A percentile compares a stretch with the other conserved stretches of the same genome.
phyloP scores from a whole-genome alignment of 306 rosid genomes.

The Cicer arietinum region DNA sequence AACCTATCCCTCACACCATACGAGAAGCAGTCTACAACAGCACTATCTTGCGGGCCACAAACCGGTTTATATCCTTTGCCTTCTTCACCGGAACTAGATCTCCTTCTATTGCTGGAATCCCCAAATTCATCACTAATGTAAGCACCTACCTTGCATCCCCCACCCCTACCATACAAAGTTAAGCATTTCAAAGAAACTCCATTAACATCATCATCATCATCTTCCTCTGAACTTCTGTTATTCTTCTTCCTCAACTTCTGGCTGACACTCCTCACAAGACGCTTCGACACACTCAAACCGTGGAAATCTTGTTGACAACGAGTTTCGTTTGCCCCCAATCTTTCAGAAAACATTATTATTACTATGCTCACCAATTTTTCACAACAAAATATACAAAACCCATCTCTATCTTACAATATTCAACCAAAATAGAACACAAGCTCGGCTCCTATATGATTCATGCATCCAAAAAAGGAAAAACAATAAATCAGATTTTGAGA shows the following conservation, averaged over 20 bases:
- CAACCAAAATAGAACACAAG: conserved; percentile 36
- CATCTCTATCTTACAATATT: conserved; percentile 48
- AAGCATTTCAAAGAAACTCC: conserved; percentile 84
- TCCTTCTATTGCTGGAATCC: conserved; percentile 76
- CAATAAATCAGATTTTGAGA: conserved; percentile 31
- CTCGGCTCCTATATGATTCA: conserved; percentile 40
- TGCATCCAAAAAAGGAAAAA: conserved; percentile 47
- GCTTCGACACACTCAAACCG: conserved; percentile 78
- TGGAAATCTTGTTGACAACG: conserved; percentile 67
- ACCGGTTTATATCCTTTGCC: conserved; percentile 75
- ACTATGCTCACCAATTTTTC: conserved; percentile 48
- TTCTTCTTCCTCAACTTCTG: conserved; percentile 83
- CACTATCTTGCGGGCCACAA: conserved; percentile 74
- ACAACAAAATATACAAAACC: conserved; percentile 42
- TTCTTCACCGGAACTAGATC: conserved; percentile 92
- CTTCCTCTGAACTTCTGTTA: conserved; percentile 63
- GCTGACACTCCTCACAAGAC: conserved; percentile 89
- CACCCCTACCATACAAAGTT: conserved; percentile 79
- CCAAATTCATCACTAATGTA: conserved; percentile 85
- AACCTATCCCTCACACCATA: conserved; percentile 88
- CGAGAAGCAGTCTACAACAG: conserved; percentile 83
- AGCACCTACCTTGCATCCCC: conserved; percentile 99
- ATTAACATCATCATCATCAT: conserved; percentile 49
- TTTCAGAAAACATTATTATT: conserved; percentile 70
- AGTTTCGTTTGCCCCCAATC: conserved; percentile 62